These are phyloP conservation scores for Phlegmacium glaucopus DNA, from an alignment of 768 basidiomycete genomes.

Conservation along the genomic window DNA sequence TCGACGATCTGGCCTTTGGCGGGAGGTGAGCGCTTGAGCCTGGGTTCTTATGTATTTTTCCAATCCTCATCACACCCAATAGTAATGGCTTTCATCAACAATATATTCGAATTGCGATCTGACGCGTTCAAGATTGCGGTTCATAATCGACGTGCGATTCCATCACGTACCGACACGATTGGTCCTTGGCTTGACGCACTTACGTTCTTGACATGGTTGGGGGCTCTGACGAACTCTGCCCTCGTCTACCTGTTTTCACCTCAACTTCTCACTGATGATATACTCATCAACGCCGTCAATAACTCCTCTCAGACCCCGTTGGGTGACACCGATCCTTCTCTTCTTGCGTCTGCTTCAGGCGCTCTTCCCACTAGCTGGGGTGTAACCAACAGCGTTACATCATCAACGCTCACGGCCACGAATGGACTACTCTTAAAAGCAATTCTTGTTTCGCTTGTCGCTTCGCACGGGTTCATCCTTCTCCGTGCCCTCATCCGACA, in stretches of 20 bases:
- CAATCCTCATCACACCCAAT: slow-evolving; percentile 1
- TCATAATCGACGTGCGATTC: slow-evolving; percentile 81
- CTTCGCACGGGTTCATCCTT: slow-evolving; percentile 85
- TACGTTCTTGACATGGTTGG: slow-evolving; percentile 86
- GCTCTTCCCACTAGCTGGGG: slow-evolving; percentile 12
- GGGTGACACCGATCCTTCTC: neutral
- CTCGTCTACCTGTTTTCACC: slow-evolving; percentile 47
- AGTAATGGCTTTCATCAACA: slow-evolving; percentile 88
- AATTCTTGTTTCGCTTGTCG: slow-evolving; percentile 68
- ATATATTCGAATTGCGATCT: slow-evolving; percentile 85
- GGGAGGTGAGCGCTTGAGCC: slow-evolving; percentile 60
- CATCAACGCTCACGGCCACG: slow-evolving; percentile 32
- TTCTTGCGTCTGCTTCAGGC: neutral
- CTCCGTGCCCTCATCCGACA: slow-evolving; percentile 61
- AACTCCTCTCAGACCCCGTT: neutral
- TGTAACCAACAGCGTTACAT: slow-evolving; percentile 15
- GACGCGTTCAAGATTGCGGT: slow-evolving; percentile 95
- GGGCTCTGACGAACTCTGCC: slow-evolving; percentile 83
- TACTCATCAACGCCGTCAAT: neutral
- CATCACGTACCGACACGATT: slow-evolving; percentile 84
- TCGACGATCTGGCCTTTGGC: slow-evolving; percentile 93
- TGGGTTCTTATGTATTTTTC: neutral
- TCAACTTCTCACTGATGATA: slow-evolving; percentile 11
- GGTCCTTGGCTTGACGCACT: slow-evolving; percentile 93
- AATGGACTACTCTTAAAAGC: slow-evolving; percentile 58